phyloP scores from a whole-genome alignment of 1,284 basidiomycete species.

The Anthracocystis setariae region DNA sequence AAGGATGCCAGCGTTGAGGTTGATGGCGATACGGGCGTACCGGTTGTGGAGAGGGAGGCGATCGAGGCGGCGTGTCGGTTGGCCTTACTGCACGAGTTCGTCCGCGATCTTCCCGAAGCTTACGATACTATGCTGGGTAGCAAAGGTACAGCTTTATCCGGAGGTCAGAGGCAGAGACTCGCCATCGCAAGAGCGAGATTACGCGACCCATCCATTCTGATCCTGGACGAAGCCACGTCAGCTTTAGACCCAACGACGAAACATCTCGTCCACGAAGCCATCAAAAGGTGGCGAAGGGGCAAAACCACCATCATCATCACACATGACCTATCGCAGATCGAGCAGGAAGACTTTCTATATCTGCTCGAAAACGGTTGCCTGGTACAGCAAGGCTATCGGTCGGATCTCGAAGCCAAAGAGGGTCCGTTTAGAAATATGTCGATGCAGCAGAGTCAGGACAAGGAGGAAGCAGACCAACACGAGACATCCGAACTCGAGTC shows the following conservation, averaged over 20 bases:
- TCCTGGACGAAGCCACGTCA: slow-evolving; percentile 96
- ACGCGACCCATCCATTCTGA: slow-evolving; percentile 86
- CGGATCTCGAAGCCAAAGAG: slow-evolving; percentile 74
- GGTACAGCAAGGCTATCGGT: slow-evolving; percentile 87
- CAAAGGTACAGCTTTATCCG: slow-evolving; percentile 81
- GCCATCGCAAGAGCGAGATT: slow-evolving; percentile 89
- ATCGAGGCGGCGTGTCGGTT: slow-evolving; percentile 84
- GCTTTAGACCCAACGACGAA: slow-evolving; percentile 90
- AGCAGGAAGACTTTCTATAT: slow-evolving; percentile 84
- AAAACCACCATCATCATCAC: slow-evolving; percentile 96
- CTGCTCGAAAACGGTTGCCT: slow-evolving; percentile 84
- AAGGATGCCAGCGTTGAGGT: not conserved
- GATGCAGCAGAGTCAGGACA: slow-evolving; percentile 13
- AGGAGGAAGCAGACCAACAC: not conserved
- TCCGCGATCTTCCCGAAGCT: slow-evolving; percentile 81
- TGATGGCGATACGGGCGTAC: slow-evolving; percentile 37
- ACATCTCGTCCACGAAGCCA: slow-evolving; percentile 85
- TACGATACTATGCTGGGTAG: slow-evolving; percentile 83
- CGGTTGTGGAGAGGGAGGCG: slow-evolving; percentile 71
- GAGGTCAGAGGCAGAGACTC: slow-evolving; percentile 91
- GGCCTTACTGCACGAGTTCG: slow-evolving; percentile 88
- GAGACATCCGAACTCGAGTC: slow-evolving; percentile 68
- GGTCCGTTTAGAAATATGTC: slow-evolving; percentile 18
- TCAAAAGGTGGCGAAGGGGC: slow-evolving; percentile 82
- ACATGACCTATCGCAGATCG: slow-evolving; percentile 89